Conservation (phyloP, 2,329 filamentous ascomycete species). For the Fusarium xyrophilum region DNA sequence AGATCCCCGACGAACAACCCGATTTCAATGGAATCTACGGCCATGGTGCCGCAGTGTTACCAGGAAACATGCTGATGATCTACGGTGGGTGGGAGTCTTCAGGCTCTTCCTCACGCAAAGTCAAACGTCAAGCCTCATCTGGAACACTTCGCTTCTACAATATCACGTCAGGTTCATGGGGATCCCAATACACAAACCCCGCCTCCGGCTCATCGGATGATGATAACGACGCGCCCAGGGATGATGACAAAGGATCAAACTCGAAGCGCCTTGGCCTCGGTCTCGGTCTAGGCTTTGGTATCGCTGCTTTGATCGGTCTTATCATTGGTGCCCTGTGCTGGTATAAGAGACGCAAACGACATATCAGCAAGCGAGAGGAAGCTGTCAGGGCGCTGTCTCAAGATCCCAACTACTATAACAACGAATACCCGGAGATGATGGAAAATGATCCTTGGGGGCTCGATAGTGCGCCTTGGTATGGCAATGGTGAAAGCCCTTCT, state of each 20-base stretch:
- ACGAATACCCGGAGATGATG: slow-evolving; percentile 55
- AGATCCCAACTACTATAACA: slow-evolving; percentile 55
- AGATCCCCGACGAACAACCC: slow-evolving; percentile 62
- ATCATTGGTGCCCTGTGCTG: slow-evolving; percentile 59
- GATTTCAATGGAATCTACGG: slow-evolving; percentile 61
- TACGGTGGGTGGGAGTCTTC: slow-evolving; percentile 69
- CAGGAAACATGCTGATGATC: slow-evolving; percentile 73
- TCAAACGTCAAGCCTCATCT: slow-evolving; percentile 46
- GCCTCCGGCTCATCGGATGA: slow-evolving; percentile 17
- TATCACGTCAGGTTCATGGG: slow-evolving; percentile 63
- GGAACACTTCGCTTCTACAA: slow-evolving; percentile 59
- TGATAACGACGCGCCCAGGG: slow-evolving; percentile 36
- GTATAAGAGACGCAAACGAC: slow-evolving; percentile 51
- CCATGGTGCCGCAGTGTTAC: slow-evolving; percentile 68
- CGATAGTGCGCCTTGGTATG: slow-evolving; percentile 51
- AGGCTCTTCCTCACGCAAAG: slow-evolving; percentile 41
- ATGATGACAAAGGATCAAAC: slow-evolving; percentile 25
- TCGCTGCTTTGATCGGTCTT: slow-evolving; percentile 60
- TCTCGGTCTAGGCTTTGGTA: slow-evolving; percentile 64
- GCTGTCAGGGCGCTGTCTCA: slow-evolving; percentile 58
- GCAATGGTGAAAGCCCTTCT: slow-evolving; percentile 53
- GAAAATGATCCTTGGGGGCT: slow-evolving; percentile 45
- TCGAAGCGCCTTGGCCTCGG: slow-evolving; percentile 37
- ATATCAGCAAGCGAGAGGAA: slow-evolving; percentile 52
- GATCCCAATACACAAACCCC: slow-evolving; percentile 58